These are phyloP conservation scores for Calonectria pseudoreteaudii DNA, from an alignment of 2,329 filamentous ascomycete genomes.

Conservation along the genomic window DNA sequence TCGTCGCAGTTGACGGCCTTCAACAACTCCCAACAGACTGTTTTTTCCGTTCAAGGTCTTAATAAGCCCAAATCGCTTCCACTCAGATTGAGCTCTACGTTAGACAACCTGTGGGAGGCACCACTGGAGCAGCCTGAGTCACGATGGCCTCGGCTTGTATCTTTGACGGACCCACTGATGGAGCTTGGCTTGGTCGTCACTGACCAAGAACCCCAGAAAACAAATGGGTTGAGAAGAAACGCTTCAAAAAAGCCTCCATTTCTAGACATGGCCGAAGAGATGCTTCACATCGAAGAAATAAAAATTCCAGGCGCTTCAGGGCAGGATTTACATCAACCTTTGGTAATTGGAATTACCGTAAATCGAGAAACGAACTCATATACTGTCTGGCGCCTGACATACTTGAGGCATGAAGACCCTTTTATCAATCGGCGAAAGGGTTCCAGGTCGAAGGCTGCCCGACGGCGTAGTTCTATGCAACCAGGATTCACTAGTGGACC, in stretches of 20 bases:
- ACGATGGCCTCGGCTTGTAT: conserved; percentile 81
- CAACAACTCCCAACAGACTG: conserved; percentile 62
- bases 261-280: conserved; percentile 82
- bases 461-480: conserved; percentile 74
- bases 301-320: conserved; percentile 63
- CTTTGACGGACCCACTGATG: conserved; percentile 85
- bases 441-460: conserved; percentile 58
- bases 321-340: conserved; percentile 55
- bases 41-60: conserved; percentile 68
- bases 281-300: conserved; percentile 82
- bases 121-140: conserved; percentile 65
- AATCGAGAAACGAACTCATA: conserved; percentile 83
- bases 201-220: conserved; percentile 57
- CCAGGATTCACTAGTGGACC: conserved; percentile 78
- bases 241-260: conserved; percentile 61
- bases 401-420: conserved; percentile 75
- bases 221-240: conserved; percentile 45
- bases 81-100: conserved; percentile 62
- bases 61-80: conserved; percentile 67
- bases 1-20: conserved; percentile 72
- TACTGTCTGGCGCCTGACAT: conserved; percentile 86
- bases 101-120: conserved; percentile 70
- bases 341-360: conserved; percentile 83
- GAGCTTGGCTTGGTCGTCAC: conserved; percentile 87
- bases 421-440: conserved; percentile 61